Conservation (phyloP, 2,329 filamentous ascomycete species). For the Tetracladium maxilliforme region DNA sequence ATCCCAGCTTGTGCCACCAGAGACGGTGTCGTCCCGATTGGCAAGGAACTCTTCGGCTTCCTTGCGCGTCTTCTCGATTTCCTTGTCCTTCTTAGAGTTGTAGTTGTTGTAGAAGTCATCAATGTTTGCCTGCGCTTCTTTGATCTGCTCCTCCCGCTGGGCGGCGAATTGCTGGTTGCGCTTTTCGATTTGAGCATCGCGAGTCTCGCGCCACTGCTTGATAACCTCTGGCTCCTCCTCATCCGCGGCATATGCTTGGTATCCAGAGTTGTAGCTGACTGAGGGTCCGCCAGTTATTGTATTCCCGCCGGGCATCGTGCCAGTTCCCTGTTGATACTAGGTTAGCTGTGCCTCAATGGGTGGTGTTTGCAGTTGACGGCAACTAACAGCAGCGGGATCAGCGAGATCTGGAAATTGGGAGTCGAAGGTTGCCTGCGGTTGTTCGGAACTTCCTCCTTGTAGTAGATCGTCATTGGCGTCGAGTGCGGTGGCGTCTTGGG, state of each 20-base stretch:
- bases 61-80: conserved; percentile 70
- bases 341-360: no score
- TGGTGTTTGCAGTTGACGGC: no score
- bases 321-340: no score
- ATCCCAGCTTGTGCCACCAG: conserved; percentile 96
- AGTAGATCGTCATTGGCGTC: conserved; percentile 60
- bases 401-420: no score
- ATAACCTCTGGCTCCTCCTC: conserved; percentile 85
- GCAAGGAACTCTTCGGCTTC: conserved; percentile 89
- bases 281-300: no score
- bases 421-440: no score
- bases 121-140: conserved; percentile 84
- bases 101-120: conserved; percentile 99
- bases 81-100: conserved; percentile 95
- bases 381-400: no score
- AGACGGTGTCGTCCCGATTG: conserved; percentile 80
- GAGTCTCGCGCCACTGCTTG: conserved; percentile 81
- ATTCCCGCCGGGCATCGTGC: no score
- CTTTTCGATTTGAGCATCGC: conserved; percentile 69
- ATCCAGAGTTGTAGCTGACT: conserved; percentile 47
- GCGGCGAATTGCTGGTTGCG: conserved; percentile 70
- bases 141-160: conserved; percentile 73
- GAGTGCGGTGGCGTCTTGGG: conserved; percentile 52
- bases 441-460: no score
- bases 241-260: conserved; percentile 38